Evolutionary conservation across 352 stramenopile genomes (phyloP).

Genomic region (Blastocystis sp.): DNA sequence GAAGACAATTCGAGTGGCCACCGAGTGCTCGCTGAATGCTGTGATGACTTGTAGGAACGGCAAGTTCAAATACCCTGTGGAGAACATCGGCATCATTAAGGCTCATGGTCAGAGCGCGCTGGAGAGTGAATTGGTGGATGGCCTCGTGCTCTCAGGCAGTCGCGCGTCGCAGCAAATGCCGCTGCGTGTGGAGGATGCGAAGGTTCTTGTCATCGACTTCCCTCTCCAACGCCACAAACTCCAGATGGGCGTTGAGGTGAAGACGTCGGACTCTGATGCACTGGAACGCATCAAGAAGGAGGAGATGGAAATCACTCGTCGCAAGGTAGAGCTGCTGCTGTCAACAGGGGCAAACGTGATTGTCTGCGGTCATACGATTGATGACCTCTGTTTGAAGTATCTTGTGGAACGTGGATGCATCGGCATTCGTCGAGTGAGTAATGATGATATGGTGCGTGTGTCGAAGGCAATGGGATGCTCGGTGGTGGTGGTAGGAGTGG

Average conservation of each 20-base stretch:
- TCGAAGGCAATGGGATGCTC: conserved; percentile 93
- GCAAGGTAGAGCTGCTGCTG: conserved; percentile 99
- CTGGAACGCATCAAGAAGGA: conserved; percentile 94
- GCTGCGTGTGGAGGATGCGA: conserved; percentile 78
- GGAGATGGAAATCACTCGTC: conserved; percentile 99
- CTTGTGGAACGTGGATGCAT: conserved; percentile 96
- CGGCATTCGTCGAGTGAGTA: conserved; percentile 89
- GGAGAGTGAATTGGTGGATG: conserved; percentile 80
- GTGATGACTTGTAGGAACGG: conserved; percentile 55
- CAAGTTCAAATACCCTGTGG: conserved; percentile 85
- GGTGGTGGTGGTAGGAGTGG: conserved; percentile 67
- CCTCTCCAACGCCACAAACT: conserved; percentile 95
- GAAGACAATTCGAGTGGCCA: conserved; percentile 84
- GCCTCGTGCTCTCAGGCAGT: conserved; percentile 93
- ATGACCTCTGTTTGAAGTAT: conserved; percentile 99
- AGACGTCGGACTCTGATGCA: conserved; percentile 68
- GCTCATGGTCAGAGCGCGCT: conserved; percentile 80
- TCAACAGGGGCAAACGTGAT: conserved; percentile 93
- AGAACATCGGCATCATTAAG: conserved; percentile 97
- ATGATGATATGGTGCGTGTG: conserved; percentile 94
- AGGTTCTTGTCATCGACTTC: conserved; percentile 96
- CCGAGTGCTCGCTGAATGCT: background rate
- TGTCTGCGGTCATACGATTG: conserved; percentile 98
- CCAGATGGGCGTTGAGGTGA: conserved; percentile 84
- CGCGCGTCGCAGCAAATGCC: conserved; percentile 95